phyloP scores from a whole-genome alignment of 2,329 filamentous ascomycete species.

The Epichloe glyceriae region DNA sequence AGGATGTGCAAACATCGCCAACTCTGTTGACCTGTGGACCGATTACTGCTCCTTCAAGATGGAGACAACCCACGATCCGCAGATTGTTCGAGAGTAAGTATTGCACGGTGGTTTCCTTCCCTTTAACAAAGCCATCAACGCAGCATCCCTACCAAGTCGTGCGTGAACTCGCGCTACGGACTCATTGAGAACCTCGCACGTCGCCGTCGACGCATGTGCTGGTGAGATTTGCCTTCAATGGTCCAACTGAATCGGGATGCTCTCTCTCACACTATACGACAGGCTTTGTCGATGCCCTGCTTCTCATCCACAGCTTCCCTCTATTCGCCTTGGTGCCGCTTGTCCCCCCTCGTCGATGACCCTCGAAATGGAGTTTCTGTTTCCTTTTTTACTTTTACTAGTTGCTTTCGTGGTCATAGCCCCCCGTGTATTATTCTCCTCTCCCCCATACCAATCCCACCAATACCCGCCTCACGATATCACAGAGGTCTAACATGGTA shows the following conservation, averaged over 20 bases:
- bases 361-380: constrained; percentile 12
- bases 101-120: constrained; percentile 48
- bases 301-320: constrained; percentile 26
- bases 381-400: constrained; percentile 31
- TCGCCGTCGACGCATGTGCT: constrained; percentile 29
- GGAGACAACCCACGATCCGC: constrained; percentile 88
- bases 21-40: constrained; percentile 92
- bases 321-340: constrained; percentile 16
- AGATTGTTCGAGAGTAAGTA: constrained; percentile 99
- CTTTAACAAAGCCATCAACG: constrained; percentile 44
- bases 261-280: constrained; percentile 54
- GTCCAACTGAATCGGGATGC: constrained; percentile 42
- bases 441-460: constrained; percentile 6
- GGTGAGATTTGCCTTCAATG: constrained; percentile 62
- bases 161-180: constrained; percentile 23
- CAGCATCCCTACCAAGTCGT: constrained; percentile 27
- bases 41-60: constrained; percentile 98
- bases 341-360: constrained; percentile 22
- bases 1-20: constrained; percentile 82
- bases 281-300: constrained; percentile 40
- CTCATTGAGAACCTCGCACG: constrained; percentile 20
- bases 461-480: background rate
- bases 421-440: constrained; percentile 45
- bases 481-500: constrained; percentile 14
- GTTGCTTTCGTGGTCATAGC: constrained; percentile 36